phyloP scores from a whole-genome alignment of 2,329 filamentous ascomycete species.

The Exophiala oligosperma region DNA sequence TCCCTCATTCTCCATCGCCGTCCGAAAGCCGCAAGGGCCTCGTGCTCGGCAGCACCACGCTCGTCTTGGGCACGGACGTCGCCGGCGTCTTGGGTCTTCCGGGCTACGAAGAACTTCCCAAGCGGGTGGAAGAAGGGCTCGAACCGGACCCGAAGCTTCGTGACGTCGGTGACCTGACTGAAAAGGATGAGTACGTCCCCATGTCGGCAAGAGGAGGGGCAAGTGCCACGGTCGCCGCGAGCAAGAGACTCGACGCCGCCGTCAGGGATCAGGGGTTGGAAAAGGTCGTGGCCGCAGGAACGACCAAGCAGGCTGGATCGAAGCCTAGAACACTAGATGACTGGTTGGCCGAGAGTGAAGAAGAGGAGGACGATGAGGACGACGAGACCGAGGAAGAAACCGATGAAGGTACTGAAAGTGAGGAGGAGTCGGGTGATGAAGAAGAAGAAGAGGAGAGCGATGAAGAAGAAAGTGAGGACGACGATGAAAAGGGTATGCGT shows the following conservation, averaged over 20 bases:
- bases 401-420: constrained; percentile 34
- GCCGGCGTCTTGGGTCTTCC: constrained; percentile 70
- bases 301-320: constrained; percentile 26
- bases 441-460: constrained; percentile 2
- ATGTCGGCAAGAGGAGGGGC: constrained; percentile 35
- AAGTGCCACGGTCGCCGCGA: constrained; percentile 36
- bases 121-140: constrained; percentile 77
- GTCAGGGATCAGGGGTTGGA: constrained; percentile 42
- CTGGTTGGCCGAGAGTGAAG: constrained; percentile 78
- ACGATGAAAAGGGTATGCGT: constrained; percentile 4
- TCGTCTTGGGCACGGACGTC: constrained; percentile 73
- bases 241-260: constrained; percentile 44
- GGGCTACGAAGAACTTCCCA: constrained; percentile 77
- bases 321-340: constrained; percentile 85
- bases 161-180: constrained; percentile 51
- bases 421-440: constrained; percentile 13
- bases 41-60: constrained; percentile 77
- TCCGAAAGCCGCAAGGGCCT: constrained; percentile 79
- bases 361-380: constrained; percentile 56
- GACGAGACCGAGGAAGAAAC: constrained; percentile 54
- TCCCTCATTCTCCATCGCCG: constrained; percentile 85
- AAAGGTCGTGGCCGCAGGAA: constrained; percentile 29
- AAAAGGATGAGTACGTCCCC: constrained; percentile 34
- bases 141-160: constrained; percentile 78
- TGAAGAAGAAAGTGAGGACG: background rate